Evolutionary conservation across 108 stramenopile genomes (phyloP).

Genomic region (Nannochloropsis granulata): DNA sequence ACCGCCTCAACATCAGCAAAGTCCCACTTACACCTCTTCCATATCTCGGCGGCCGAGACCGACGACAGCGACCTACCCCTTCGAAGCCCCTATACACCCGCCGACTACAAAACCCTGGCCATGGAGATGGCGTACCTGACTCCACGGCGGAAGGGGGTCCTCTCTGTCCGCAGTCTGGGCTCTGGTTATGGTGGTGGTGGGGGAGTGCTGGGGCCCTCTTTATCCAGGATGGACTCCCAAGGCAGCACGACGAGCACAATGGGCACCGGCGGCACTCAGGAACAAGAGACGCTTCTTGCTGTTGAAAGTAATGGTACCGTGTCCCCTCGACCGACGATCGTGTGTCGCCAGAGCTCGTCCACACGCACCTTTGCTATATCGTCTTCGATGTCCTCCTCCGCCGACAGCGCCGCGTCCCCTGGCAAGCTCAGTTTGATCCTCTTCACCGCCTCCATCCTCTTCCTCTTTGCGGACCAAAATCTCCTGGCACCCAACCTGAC

Average conservation of each 20-base stretch:
- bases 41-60: neutral
- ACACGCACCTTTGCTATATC: neutral
- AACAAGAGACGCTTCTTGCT: neutral
- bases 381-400: neutral
- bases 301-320: neutral
- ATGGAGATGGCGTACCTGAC: neutral
- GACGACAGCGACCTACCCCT: neutral
- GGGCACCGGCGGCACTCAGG: neutral
- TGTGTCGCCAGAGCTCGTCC: neutral
- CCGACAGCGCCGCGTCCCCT: neutral
- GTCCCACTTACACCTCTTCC: neutral
- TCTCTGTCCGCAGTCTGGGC: neutral
- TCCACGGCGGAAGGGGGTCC: neutral
- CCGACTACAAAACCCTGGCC: neutral
- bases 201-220: neutral
- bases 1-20: neutral
- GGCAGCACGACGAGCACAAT: neutral
- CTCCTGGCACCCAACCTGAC: slow-evolving; percentile 30
- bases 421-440: slow-evolving; percentile 2
- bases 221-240: neutral
- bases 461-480: slow-evolving; percentile 34
- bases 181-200: neutral
- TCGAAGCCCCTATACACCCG: neutral
- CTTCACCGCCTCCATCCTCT: slow-evolving; percentile 12
- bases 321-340: neutral